Evolutionary conservation across 2,329 filamentous ascomycete species (phyloP), one percentile per base, ranked within the genome.

Genomic region (Teratosphaeria viscida): DNA sequence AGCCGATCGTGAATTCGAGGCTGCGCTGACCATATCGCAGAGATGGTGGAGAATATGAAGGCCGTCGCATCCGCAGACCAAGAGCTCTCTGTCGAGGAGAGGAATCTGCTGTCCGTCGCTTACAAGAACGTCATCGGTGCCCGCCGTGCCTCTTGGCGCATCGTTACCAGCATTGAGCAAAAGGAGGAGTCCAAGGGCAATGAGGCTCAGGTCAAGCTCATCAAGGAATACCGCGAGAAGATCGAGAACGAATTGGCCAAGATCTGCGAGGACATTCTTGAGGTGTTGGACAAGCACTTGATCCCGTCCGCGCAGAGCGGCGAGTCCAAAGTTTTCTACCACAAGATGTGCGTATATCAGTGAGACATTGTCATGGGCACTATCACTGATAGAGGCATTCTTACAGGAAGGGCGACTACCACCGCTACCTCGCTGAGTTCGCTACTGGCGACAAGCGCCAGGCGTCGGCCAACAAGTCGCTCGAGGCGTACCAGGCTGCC

Each of bases 11-110:
- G 49, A 37, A 49, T 16, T 49, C 26, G 32, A 37, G n/a, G 55
- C 35, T 14, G 35, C 26, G 39, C 57, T 62, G 43, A 56, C 56
- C 82, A 74, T 84, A 74, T 68, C n/a, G 61, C 78, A 96, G 92
- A 96, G 81, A 96, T 97, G 92, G 92, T 97, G 70, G 91, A 96
- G 84, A 96, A 96, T 86, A 97, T 97, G 92, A 97, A 96, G 87
- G 86, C 89, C 70, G 92, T 96, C 73, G 92, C 92, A 72, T 92
- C 89, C 69, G 90, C 92, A 69, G 78, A 82, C 72, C 78, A 80
- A 73, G 80, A 82, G 73, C 78, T 82, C 61, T 80, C 78, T 65
- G 91, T 96, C 69, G 92, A 96, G 81, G 92, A 96, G 85, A 89
- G 92, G 77, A 96, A 96, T 82, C 90, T 96, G 66, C 86, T 96